phyloP scores from a whole-genome alignment of 2,329 filamentous ascomycete species.

The Venturia carpophila region DNA sequence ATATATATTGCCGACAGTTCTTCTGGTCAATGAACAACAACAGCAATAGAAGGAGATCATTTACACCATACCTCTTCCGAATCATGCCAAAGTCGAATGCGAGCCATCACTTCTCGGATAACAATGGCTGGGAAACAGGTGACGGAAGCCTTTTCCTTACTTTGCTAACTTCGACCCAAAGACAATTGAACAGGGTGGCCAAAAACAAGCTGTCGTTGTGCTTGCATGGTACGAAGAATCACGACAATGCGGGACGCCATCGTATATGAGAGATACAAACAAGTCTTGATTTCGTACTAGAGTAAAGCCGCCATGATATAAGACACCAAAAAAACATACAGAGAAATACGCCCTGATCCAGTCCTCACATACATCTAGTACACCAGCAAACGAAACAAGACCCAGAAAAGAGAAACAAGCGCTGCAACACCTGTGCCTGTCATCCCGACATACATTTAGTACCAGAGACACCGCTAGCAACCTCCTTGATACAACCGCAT shows the following conservation, averaged over 20 bases:
- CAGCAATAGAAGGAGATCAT: no score
- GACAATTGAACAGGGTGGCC: no score
- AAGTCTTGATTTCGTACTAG: constrained; percentile 6
- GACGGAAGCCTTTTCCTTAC: no score
- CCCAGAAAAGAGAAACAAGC: neutral
- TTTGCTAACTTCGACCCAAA: no score
- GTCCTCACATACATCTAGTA: neutral
- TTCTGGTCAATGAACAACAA: no score
- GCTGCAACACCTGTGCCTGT: neutral
- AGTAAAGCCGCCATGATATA: neutral
- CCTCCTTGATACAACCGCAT: neutral
- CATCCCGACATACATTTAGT: neutral
- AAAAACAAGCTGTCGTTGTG: no score
- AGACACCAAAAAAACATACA: neutral
- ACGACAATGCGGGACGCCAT: no score
- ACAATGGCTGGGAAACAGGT: no score
- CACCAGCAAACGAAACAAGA: constrained; percentile 1
- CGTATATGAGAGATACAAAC: neutral
- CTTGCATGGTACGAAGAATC: no score
- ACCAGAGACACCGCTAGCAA: neutral
- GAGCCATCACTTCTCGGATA: no score
- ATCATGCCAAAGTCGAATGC: no score
- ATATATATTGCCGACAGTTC: neutral
- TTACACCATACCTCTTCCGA: neutral
- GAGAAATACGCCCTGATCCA: neutral